Evolutionary conservation across 768 basidiomycete species (phyloP).

Genomic region (Tricholoma matsutake): DNA sequence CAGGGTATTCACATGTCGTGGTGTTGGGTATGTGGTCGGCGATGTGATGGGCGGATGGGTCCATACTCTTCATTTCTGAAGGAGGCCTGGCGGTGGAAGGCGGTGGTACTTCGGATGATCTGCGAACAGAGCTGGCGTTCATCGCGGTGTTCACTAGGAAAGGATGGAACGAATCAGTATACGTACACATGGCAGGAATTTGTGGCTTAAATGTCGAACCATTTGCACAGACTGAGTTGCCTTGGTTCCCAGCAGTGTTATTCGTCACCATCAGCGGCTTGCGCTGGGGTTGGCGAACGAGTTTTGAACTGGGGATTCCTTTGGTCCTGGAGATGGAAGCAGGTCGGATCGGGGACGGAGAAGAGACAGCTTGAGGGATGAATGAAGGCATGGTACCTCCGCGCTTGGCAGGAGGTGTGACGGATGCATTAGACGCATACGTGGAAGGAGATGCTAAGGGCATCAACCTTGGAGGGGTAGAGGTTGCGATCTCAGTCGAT

Average conservation of each 20-base stretch:
- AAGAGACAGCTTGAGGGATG: constrained; percentile 56
- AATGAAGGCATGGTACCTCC: constrained; percentile 47
- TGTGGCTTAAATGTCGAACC: constrained; percentile 62
- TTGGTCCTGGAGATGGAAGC: constrained; percentile 28
- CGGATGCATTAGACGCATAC: constrained; percentile 31
- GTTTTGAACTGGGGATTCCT: constrained; percentile 34
- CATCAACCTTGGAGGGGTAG: constrained; percentile 31
- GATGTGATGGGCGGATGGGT: constrained; percentile 29
- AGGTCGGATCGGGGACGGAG: constrained; percentile 40
- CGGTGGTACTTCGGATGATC: constrained; percentile 35
- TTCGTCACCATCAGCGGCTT: constrained; percentile 31
- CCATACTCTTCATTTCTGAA: constrained; percentile 39
- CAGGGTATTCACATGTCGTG: constrained; percentile 17
- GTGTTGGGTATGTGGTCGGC: constrained; percentile 14
- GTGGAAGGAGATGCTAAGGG: constrained; percentile 22
- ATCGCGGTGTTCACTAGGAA: constrained; percentile 34
- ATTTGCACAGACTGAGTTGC: constrained; percentile 32
- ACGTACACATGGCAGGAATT: constrained; percentile 53
- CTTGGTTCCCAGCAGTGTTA: constrained; percentile 23
- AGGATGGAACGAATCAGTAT: constrained; percentile 43
- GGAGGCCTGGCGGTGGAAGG: constrained; percentile 21
- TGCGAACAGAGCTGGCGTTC: constrained; percentile 36
- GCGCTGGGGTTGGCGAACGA: constrained; percentile 43
- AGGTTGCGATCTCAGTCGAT: constrained; percentile 21
- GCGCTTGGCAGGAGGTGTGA: constrained; percentile 55